Conservation (phyloP, 208 protist genomes). For the Angomonas deanei region DNA sequence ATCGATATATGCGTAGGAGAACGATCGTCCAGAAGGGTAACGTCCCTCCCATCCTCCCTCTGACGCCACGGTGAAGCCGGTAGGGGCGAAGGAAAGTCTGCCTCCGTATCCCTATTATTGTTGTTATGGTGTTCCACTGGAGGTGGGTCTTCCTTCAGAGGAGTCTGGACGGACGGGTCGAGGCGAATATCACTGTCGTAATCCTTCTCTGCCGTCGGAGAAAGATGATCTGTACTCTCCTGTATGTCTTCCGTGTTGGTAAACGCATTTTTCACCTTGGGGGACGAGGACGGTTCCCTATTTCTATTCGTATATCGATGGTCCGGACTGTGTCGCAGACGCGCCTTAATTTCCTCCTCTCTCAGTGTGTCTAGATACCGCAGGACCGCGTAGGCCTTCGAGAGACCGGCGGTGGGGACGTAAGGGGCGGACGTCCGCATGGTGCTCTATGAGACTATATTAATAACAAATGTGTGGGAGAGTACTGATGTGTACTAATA, state of each 20-base stretch:
- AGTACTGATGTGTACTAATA: background rate
- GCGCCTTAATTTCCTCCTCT: slow-evolving; percentile 25
- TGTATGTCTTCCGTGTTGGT: no score
- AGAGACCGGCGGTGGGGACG: slow-evolving; percentile 34
- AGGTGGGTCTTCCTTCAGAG: no score
- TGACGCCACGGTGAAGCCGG: background rate
- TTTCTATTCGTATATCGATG: no score
- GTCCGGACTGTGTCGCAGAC: background rate
- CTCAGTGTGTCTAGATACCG: slow-evolving; percentile 51
- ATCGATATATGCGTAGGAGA: slow-evolving; percentile 2
- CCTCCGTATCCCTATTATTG: no score
- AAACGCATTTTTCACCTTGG: no score
- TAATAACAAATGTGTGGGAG: background rate
- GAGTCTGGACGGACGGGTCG: no score
- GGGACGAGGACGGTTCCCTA: no score
- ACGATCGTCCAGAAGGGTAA: background rate
- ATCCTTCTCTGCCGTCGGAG: no score
- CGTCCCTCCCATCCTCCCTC: background rate
- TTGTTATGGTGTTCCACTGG: no score
- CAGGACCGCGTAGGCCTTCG: slow-evolving; percentile 61
- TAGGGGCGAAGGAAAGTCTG: background rate
- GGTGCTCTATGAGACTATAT: background rate
- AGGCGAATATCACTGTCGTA: no score
- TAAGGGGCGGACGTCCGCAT: slow-evolving; percentile 6
- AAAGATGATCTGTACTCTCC: no score